Base-by-base conservation (phyloP, 164 flowering plant genomes). In the Magnolia officinalis region DNA sequence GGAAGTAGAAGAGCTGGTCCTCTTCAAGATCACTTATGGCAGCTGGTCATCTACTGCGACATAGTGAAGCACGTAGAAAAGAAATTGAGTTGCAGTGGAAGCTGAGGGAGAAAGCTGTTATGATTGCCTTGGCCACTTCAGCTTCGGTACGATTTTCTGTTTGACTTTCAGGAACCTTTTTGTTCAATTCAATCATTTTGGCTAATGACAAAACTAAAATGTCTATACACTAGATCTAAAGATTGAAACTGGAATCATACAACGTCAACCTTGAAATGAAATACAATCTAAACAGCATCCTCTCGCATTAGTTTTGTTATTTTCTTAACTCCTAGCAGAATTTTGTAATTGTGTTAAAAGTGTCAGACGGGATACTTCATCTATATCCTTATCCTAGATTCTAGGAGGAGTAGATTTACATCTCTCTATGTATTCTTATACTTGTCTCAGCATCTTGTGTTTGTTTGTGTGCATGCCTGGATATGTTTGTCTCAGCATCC, bases 41-140 rank as follows among this genome's bases (percentile, higher is more conserved):
- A 90, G 82, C 99, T 23, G 24, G 24, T 23, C 24, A 23, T 72
- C 81, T 92, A 67, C 78, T 94, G 73, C 84, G 89, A 64, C 96
- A 92, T 73, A 96, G 98, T 84, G 99, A 96, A 85, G 71, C 79
- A 63, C 84, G 88, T 72, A 87, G 97, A 85, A 91, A 89, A 80
- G 99, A 94, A 83, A 88, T 85, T 71, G 98, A 96, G 80, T 91
- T 90, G 85, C 97, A 96, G 84, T 90, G 91, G 29, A 96, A 89
- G 77, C 45, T 87, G 83, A 91, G 94, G 84, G 99, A 96, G 84
- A 94, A 92, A 84, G 90, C 90, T 79, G 82, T 86, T 84, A 89
- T 91, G 24, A 80, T 79, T 81, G 86, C 93, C 72, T 83, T 90
- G 88, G 87, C 97, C 63, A 78, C 94, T 68, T 78, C 96, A 65